Evolutionary conservation across 2,329 filamentous ascomycete genomes (phyloP).

Genomic region (Colletotrichum caudatum): DNA sequence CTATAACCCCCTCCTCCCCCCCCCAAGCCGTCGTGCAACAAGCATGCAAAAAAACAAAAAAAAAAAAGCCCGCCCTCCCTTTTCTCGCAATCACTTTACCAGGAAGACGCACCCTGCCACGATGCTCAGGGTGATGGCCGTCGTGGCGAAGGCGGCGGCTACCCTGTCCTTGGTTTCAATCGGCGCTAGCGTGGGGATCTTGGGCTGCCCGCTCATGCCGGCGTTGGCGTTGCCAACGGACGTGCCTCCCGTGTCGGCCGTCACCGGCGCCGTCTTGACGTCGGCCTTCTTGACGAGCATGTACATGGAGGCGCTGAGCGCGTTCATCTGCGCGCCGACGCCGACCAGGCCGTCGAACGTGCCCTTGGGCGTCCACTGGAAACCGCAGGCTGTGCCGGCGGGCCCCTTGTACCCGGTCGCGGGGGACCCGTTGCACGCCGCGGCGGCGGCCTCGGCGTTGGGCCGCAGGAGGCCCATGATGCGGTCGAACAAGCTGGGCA

Average conservation of each 20-base stretch:
- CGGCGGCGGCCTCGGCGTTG: conserved; percentile 65
- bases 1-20: not conserved
- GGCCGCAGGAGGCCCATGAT: conserved; percentile 64
- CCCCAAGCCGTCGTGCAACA: not conserved
- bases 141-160: conserved; percentile 68
- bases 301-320: conserved; percentile 72
- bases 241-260: conserved; percentile 69
- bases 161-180: conserved; percentile 65
- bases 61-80: not conserved
- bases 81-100: conserved; percentile 48
- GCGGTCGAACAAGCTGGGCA: conserved; percentile 61
- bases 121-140: conserved; percentile 61
- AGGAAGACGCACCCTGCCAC: conserved; percentile 64
- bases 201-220: conserved; percentile 49
- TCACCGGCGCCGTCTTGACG: conserved; percentile 58
- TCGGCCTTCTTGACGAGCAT: conserved; percentile 60
- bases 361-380: conserved; percentile 67
- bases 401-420: conserved; percentile 61
- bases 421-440: conserved; percentile 62
- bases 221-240: conserved; percentile 64
- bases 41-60: no score
- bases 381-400: conserved; percentile 74
- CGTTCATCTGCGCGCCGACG: conserved; percentile 78
- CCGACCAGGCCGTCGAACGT: conserved; percentile 70
- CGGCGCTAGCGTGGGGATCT: conserved; percentile 49